phyloP scores from a whole-genome alignment of 2,329 filamentous ascomycete genomes.

The Aspergillus sp. region DNA sequence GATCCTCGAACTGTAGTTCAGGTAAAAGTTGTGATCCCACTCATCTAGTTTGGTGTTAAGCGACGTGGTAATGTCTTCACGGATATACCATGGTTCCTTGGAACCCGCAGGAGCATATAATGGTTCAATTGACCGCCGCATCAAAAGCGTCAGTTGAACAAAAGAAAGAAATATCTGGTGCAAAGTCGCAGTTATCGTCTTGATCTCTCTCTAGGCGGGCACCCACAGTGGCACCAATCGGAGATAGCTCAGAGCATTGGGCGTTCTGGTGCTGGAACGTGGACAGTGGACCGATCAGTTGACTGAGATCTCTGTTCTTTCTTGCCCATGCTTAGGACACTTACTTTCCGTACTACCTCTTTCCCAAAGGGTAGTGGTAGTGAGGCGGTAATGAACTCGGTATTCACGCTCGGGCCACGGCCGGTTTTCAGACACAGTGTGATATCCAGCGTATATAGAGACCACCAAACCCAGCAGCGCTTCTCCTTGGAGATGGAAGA shows the following conservation, averaged over 20 bases:
- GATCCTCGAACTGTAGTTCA: not conserved
- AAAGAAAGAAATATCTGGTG: not conserved
- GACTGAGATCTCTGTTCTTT: not conserved
- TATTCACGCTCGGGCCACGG: not conserved
- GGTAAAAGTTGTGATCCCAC: not conserved
- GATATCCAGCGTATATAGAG: not conserved
- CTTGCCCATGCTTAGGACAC: not conserved
- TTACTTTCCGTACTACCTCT: not conserved
- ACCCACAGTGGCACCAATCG: not conserved
- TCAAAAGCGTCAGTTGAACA: not conserved
- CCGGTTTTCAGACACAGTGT: not conserved
- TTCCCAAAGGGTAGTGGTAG: not conserved
- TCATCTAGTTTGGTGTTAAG: not conserved
- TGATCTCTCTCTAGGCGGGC: not conserved
- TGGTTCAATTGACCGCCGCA: not conserved
- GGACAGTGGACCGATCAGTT: not conserved
- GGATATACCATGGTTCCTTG: not conserved
- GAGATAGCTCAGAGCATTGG: not conserved
- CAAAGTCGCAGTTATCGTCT: not conserved
- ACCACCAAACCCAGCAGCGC: not conserved
- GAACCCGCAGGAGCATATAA: not conserved
- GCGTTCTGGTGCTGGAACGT: not conserved
- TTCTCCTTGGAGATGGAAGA: not conserved
- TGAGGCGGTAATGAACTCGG: not conserved
- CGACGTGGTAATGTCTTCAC: not conserved